These are phyloP conservation scores for Pleurotus eryngii DNA, from an alignment of 768 basidiomycete genomes.

Conservation along the genomic window DNA sequence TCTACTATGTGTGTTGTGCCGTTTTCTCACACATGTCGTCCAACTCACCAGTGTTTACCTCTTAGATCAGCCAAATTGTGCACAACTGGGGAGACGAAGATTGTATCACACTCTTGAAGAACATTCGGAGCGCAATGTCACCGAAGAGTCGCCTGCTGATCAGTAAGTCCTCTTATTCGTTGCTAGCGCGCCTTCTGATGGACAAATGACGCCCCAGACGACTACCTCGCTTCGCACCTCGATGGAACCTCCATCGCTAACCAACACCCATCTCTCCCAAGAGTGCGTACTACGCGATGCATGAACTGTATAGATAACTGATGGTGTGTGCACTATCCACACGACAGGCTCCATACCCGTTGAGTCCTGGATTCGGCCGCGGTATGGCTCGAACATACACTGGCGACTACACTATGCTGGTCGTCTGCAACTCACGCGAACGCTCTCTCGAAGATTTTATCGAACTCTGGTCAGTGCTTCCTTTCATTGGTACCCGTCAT, in stretches of 20 bases:
- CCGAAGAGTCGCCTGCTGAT: conserved; percentile 28
- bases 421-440: background rate
- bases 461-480: background rate
- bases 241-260: background rate
- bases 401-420: background rate
- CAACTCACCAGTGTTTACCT: background rate
- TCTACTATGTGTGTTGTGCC: conserved; percentile 13
- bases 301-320: too few relatives aligned
- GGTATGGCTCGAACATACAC: background rate
- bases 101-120: conserved; percentile 25
- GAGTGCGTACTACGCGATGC: background rate
- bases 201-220: background rate
- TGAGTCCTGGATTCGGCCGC: background rate
- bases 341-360: background rate
- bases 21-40: background rate
- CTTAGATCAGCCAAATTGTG: conserved; percentile 16
- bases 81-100: conserved; percentile 36
- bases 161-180: conserved; percentile 16
- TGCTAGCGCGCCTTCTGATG: background rate
- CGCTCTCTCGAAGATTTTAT: conserved; percentile 1
- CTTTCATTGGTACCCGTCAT: background rate
- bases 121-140: conserved; percentile 23
- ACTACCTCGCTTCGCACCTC: background rate
- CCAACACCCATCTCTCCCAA: background rate
- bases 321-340: too few relatives aligned